Conservation (phyloP, 1,139 yeast species). For the Pichia inconspicua region DNA sequence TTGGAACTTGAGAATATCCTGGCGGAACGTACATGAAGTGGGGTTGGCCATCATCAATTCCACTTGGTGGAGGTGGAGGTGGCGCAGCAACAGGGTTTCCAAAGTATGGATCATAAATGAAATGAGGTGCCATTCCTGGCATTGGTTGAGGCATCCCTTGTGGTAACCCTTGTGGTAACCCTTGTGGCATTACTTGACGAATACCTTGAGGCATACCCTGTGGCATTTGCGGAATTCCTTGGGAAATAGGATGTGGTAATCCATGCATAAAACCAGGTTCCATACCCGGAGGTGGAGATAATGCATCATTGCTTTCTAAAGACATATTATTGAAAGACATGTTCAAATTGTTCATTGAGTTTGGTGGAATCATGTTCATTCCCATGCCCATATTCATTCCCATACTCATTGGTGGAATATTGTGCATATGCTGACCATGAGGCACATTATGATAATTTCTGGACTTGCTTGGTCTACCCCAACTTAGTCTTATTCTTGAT, state of each 20-base stretch:
- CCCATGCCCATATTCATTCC: not conserved
- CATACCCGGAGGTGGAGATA: not conserved
- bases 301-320: not conserved
- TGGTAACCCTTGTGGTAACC: not conserved
- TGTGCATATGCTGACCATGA: slow-evolving; percentile 10
- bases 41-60: slow-evolving; percentile 15
- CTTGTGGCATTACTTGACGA: not conserved
- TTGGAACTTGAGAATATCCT: slow-evolving; percentile 18
- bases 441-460: slow-evolving; percentile 12
- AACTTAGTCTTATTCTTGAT: slow-evolving; percentile 73
- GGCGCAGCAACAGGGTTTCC: slow-evolving; percentile 18
- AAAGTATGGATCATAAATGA: slow-evolving; percentile 28
- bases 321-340: not conserved
- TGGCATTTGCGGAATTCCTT: not conserved
- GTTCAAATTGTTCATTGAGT: not conserved
- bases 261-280: not conserved
- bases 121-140: slow-evolving; percentile 24
- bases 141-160: slow-evolving; percentile 18
- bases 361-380: not conserved
- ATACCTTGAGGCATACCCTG: not conserved
- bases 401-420: slow-evolving; percentile 2
- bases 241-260: not conserved
- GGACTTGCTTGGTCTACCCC: slow-evolving; percentile 58
- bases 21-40: slow-evolving; percentile 22
- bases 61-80: slow-evolving; percentile 12